Percentiles rank a stretch among this genome's conserved stretches.
These are phyloP conservation scores for Hymenoscyphus scutula DNA, from an alignment of 2,329 filamentous ascomycete species.

Conservation along the genomic window DNA sequence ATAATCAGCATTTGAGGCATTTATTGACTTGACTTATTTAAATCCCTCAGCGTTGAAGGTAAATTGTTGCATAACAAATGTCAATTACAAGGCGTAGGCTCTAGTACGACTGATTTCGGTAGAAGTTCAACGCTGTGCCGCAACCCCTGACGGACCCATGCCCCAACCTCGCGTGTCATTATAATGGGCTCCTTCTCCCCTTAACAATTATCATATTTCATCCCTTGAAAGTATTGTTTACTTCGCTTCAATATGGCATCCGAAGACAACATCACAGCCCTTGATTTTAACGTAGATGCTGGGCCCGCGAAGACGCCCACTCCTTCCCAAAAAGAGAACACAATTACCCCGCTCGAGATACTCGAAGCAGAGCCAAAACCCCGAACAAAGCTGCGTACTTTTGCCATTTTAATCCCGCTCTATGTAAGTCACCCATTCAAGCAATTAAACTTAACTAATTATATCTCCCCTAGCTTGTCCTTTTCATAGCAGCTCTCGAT, in stretches of 20 bases:
- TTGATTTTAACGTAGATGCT: neutral
- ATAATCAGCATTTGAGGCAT: neutral
- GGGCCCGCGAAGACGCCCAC: neutral
- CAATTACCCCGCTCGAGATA: neutral
- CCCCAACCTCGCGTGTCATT: neutral
- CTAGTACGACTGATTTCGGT: neutral
- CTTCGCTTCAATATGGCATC: neutral
- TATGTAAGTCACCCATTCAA: neutral
- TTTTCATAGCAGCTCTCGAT: constrained; percentile 1
- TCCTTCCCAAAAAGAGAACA: neutral
- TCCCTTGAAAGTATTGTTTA: neutral
- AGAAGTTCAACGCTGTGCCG: neutral
- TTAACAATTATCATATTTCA: neutral
- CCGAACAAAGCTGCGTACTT: neutral
- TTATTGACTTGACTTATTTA: neutral
- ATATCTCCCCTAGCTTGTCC: constrained; percentile 2
- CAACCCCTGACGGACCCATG: neutral
- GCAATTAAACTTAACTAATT: neutral
- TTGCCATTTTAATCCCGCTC: neutral
- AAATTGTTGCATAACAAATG: neutral
- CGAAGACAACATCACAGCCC: neutral
- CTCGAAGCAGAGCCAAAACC: neutral
- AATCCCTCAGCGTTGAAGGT: neutral
- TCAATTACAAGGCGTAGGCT: neutral
- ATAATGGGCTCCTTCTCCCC: neutral